These are phyloP conservation scores for Zizania latifolia DNA, from an alignment of 176 grass and related monocot species.

Conservation along the genomic window DNA sequence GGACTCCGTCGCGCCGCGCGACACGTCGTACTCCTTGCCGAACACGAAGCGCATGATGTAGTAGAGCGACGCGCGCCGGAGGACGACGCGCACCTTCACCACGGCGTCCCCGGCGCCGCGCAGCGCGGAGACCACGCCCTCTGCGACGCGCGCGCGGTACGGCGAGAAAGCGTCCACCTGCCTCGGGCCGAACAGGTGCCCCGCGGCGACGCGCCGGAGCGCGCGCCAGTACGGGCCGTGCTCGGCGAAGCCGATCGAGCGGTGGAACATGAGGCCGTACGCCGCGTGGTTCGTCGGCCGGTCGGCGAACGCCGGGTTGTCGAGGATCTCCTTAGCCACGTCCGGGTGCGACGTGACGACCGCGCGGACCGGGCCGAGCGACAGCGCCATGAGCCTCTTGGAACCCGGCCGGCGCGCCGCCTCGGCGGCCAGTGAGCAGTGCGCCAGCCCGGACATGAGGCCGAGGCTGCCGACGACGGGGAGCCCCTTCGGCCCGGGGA, in stretches of 20 bases:
- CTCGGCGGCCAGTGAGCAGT: slow-evolving; percentile 43
- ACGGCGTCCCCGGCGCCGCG: neutral
- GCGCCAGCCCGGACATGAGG: slow-evolving; percentile 75
- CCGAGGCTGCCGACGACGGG: slow-evolving; percentile 75
- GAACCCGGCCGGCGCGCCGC: slow-evolving; percentile 40
- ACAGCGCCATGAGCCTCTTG: slow-evolving; percentile 76
- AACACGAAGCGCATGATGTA: slow-evolving; percentile 91
- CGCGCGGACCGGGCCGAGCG: slow-evolving; percentile 61
- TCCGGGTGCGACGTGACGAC: slow-evolving; percentile 72
- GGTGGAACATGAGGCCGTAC: slow-evolving; percentile 94
- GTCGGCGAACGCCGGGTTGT: slow-evolving; percentile 61
- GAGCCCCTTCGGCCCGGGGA: slow-evolving; percentile 62
- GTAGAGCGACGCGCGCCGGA: slow-evolving; percentile 64
- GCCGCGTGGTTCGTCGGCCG: slow-evolving; percentile 64
- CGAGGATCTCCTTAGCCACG: slow-evolving; percentile 75
- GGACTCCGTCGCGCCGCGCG: neutral
- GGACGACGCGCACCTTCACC: slow-evolving; percentile 50
- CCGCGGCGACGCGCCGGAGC: slow-evolving; percentile 51
- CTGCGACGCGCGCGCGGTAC: slow-evolving; percentile 50
- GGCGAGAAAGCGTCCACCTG: slow-evolving; percentile 55
- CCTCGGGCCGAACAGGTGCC: slow-evolving; percentile 65
- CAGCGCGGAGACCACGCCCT: slow-evolving; percentile 36
- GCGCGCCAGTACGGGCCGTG: slow-evolving; percentile 66
- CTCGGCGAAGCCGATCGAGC: slow-evolving; percentile 81
- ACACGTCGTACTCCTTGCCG: slow-evolving; percentile 58